Evolutionary conservation across 805 yeast species (phyloP), one percentile per base, ranked within the genome.

Genomic region (Zygoascus ofunaensis): DNA sequence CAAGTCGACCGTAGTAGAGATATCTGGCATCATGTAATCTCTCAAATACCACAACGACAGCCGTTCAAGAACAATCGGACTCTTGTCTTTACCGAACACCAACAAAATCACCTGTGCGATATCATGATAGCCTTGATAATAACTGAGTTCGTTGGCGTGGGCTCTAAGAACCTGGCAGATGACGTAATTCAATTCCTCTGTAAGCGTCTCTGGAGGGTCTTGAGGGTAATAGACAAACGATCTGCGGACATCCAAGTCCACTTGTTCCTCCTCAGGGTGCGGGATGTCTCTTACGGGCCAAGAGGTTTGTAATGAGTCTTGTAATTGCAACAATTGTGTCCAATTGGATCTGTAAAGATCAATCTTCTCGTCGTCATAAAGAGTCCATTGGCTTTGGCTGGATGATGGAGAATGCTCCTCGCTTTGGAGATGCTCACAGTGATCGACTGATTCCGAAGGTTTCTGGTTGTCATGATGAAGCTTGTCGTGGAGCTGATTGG

Each of bases 91-190:
- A 18, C 63, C 60, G 46, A 78, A 76, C 1, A 81, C 74, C 15
- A 81, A 57, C 3, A 83, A 63, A 4, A 84, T 66, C 3, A 83
- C 71, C 32, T 84, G 71, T 1, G 86, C 87, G 18, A 92, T 68
- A 55, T 92, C 97, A 61, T 90, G 97, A 60, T 74, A 86, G 0
- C 98, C 98, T 63, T 90, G 98, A 60, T 87, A 90, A 61, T 90
- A 90, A 47, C 76, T 69, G 35, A 89, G 65, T 3, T 61, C 55
- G n/a, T n/a, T n/a, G 0, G 89, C 89, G 51, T 80, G 66, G 14
- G 68, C 70, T 34, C 86, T 63, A 12, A 92, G 66, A 2, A 87
- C 67, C 17, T 67, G 65, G 12, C 73, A 61, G 3, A 86, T 72
- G 12, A 80, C 49, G 4, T 59, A 59, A 20, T 55, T 58, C 41